These are phyloP conservation scores for Pythium volutum DNA, from an alignment of 352 stramenopile species.

Conservation along the genomic window DNA sequence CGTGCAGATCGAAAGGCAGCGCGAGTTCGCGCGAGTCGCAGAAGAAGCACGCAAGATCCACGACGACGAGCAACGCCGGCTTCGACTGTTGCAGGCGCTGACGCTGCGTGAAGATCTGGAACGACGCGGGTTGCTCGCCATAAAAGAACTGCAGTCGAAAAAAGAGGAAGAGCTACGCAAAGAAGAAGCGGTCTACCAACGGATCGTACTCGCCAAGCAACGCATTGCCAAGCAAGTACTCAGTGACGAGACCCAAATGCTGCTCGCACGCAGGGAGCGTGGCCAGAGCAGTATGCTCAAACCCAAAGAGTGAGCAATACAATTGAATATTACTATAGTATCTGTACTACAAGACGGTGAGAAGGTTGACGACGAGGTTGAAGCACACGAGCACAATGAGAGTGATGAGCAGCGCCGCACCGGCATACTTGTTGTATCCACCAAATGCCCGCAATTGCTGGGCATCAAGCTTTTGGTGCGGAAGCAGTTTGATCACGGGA, in stretches of 20 bases:
- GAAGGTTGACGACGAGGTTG: constrained; percentile 18
- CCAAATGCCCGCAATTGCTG: constrained; percentile 40
- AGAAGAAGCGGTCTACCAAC: constrained; percentile 31
- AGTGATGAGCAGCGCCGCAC: constrained; percentile 28
- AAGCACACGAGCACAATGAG: constrained; percentile 30
- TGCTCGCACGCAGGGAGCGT: constrained; percentile 19
- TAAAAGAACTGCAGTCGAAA: constrained; percentile 41
- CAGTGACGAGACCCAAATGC: constrained; percentile 40
- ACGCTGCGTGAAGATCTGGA: constrained; percentile 38
- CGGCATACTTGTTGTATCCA: constrained; percentile 46
- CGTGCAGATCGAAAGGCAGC: constrained; percentile 29
- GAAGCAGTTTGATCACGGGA: constrained; percentile 24
- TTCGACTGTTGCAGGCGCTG: constrained; percentile 28
- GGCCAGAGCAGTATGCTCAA: neutral
- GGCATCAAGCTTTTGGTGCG: constrained; percentile 43
- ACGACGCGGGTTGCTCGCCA: constrained; percentile 34
- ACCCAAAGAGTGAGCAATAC: neutral
- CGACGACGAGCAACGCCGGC: constrained; percentile 31
- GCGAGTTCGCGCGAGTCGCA: constrained; percentile 21
- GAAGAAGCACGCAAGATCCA: constrained; percentile 26
- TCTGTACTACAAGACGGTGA: constrained; percentile 13
- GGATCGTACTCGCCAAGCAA: constrained; percentile 29
- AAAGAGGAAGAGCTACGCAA: constrained; percentile 45
- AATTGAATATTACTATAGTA: neutral
- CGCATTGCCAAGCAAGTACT: constrained; percentile 35